Evolutionary conservation across 129 eudicot species (phyloP).

Genomic region (Flaveria bidentis): DNA sequence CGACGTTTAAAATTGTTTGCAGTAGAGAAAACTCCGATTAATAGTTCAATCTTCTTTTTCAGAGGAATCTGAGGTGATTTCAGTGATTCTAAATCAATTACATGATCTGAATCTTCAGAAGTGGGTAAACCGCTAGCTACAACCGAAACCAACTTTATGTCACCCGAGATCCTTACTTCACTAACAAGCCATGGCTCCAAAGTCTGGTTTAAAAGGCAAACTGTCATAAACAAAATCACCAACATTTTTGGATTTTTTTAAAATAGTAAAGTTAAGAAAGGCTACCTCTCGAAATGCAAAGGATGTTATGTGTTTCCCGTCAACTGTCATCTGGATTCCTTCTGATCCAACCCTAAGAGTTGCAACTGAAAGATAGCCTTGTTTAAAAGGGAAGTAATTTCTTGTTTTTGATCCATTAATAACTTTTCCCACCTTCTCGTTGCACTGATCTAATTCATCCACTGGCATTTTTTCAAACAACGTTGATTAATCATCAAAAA

Average conservation of each 20-base stretch:
- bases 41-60: slow-evolving; percentile 55
- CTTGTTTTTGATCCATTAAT: slow-evolving; percentile 49
- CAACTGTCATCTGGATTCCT: slow-evolving; percentile 98
- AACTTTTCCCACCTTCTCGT: slow-evolving; percentile 72
- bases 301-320: slow-evolving; percentile 92
- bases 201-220: slow-evolving; percentile 43
- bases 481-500: not conserved
- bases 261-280: slow-evolving; percentile 15
- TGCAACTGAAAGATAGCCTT: slow-evolving; percentile 89
- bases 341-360: slow-evolving; percentile 94
- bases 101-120: slow-evolving; percentile 83
- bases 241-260: not conserved
- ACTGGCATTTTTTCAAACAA: slow-evolving; percentile 46
- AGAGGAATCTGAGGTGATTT: slow-evolving; percentile 66
- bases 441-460: slow-evolving; percentile 86
- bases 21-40: slow-evolving; percentile 90
- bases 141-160: slow-evolving; percentile 71
- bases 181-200: slow-evolving; percentile 98
- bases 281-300: slow-evolving; percentile 91
- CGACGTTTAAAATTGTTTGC: slow-evolving; percentile 91
- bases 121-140: slow-evolving; percentile 95
- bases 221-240: not conserved
- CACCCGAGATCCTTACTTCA: slow-evolving; percentile 90
- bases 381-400: slow-evolving; percentile 81
- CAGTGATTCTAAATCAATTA: slow-evolving; percentile 79